A percentile compares a stretch with the other conserved stretches of the same genome.
These are phyloP conservation scores for Penicillium samsonianum DNA, from an alignment of 495 filamentous ascomycete genomes.

Conservation along the genomic window DNA sequence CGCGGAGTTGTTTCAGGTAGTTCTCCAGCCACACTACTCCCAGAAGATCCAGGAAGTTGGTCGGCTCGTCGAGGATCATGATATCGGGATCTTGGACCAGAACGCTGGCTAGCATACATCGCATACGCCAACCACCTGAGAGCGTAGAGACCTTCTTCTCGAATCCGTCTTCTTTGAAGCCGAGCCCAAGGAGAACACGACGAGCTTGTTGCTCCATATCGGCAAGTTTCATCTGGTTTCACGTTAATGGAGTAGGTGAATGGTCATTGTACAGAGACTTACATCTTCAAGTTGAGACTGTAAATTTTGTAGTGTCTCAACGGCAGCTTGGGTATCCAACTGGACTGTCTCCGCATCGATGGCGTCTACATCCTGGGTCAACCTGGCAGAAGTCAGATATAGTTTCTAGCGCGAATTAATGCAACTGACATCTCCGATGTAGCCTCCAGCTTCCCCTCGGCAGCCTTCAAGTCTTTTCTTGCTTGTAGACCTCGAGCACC, in stretches of 20 bases:
- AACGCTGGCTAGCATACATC: slow-evolving; percentile 64
- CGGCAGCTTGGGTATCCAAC: slow-evolving; percentile 62
- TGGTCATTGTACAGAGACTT: slow-evolving; percentile 5
- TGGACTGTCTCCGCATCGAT: slow-evolving; percentile 56
- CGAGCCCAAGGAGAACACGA: slow-evolving; percentile 66
- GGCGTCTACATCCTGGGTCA: slow-evolving; percentile 52
- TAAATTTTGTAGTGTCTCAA: slow-evolving; percentile 61
- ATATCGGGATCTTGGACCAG: slow-evolving; percentile 73
- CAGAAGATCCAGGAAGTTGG: slow-evolving; percentile 79
- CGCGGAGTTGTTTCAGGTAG: slow-evolving; percentile 58
- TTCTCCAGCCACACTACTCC: slow-evolving; percentile 82
- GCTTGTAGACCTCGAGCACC: slow-evolving; percentile 72
- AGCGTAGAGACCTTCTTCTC: slow-evolving; percentile 58
- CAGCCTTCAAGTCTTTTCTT: slow-evolving; percentile 63
- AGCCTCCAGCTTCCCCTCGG: slow-evolving; percentile 62
- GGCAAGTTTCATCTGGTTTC: slow-evolving; percentile 39
- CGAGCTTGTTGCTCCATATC: slow-evolving; percentile 61
- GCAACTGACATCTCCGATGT: slow-evolving; percentile 51
- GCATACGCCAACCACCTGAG: slow-evolving; percentile 81
- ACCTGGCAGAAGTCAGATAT: slow-evolving; percentile 36
- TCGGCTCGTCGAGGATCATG: slow-evolving; percentile 83
- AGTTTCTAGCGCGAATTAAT: neutral
- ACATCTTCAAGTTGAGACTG: slow-evolving; percentile 58
- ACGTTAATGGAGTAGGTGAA: slow-evolving; percentile 10
- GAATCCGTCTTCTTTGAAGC: slow-evolving; percentile 64